Evolutionary conservation across 1,139 yeast species (phyloP), one percentile per base, ranked within the genome.

Genomic region (Meyerozyma smithsonii): DNA sequence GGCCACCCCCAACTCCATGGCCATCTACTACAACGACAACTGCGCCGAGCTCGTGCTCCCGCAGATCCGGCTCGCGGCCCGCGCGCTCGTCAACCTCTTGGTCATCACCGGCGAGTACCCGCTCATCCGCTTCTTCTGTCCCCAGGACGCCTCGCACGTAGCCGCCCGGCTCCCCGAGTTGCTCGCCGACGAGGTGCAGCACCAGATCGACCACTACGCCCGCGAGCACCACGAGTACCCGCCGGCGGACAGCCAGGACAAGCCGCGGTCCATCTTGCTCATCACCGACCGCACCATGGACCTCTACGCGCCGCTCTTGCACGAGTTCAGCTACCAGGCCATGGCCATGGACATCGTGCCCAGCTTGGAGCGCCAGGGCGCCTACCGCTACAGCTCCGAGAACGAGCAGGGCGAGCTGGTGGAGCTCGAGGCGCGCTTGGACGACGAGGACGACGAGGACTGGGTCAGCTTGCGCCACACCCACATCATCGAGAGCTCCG

Each of bases 301-400:
- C 59, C 69, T 85, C 42, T 77, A 78, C 54, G 86, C 95, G 4
- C 96, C 97, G 0, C 59, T 94, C 37, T 62, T 90, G 40, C 98
- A 92, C 59, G 96, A 89, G 57, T 88, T 90, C 61, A 79, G 84
- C n/a, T 94, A 89, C 59, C 96, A 92, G 60, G 92, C 97, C 5
- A 83, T 90, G 87, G 85, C 92, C 12, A 82, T 84, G 67, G 98
- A 92, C 59, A 61, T 80, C 37, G 74, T 75, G 28, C 71, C 67
- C 30, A 61, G 67, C 35, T 65, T 74, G 48, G 79, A 75, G 48
- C 58, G 72, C 12, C 75, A 77, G 20, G 72, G 77, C 15, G 63
- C 69, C n/a, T 86, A 80, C 58, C 68, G 61, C 33, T 89, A 84
- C 55, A 57, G 68, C 35, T 74, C 79, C 4, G 86, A 82, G 50